These are phyloP conservation scores for Hyaloscypha finlandica DNA, from an alignment of 495 filamentous ascomycete species.

Conservation along the genomic window DNA sequence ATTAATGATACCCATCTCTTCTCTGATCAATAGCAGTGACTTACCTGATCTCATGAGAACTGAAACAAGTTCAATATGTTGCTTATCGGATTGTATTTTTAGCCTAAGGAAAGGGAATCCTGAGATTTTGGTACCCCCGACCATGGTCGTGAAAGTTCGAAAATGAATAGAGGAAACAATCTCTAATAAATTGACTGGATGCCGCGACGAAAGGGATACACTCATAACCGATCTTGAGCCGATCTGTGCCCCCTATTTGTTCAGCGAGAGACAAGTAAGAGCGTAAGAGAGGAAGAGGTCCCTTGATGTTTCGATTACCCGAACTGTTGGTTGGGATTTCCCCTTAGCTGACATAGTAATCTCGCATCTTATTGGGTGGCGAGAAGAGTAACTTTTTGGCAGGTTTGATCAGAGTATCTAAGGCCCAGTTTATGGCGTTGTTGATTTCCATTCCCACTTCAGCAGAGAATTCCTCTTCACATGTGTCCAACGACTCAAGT, in stretches of 20 bases:
- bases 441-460: not conserved
- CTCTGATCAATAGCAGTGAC: constrained; percentile 5
- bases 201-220: too few relatives aligned
- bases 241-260: too few relatives aligned
- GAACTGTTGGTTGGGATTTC: too few relatives aligned
- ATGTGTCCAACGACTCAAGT: not conserved
- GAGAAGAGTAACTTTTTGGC: too few relatives aligned
- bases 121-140: not conserved
- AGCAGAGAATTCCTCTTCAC: not conserved
- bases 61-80: not conserved
- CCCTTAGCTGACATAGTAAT: too few relatives aligned
- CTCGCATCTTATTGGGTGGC: not conserved
- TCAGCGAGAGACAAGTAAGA: too few relatives aligned
- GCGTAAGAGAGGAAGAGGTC: too few relatives aligned
- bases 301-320: too few relatives aligned
- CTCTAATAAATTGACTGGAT: too few relatives aligned
- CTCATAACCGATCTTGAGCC: too few relatives aligned
- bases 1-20: constrained; percentile 27
- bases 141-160: not conserved
- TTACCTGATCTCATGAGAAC: not conserved
- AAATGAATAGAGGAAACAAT: not conserved
- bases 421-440: not conserved
- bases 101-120: not conserved
- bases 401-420: not conserved
- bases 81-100: not conserved